A percentile compares a stretch with the other conserved stretches of the same genome.
These are phyloP conservation scores for Stemphylium lycopersici DNA, from an alignment of 2,329 filamentous ascomycete genomes.

Conservation along the genomic window DNA sequence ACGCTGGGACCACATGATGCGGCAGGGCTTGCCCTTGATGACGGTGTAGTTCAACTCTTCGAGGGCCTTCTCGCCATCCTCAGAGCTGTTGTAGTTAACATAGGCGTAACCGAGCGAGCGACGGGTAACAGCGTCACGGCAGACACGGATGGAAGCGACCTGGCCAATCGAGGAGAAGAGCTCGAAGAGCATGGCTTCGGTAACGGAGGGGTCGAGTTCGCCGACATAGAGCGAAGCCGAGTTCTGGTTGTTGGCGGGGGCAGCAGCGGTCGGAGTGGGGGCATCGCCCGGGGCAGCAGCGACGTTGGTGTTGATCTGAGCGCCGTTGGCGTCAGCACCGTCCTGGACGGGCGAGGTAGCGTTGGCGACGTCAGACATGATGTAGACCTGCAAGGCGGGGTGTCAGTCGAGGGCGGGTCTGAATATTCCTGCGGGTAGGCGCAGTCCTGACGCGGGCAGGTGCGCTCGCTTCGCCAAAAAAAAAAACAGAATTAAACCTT, in stretches of 20 bases:
- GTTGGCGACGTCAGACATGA: slow-evolving; percentile 54
- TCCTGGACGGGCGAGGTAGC: slow-evolving; percentile 66
- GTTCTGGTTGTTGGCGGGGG: slow-evolving; percentile 77
- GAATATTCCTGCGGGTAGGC: slow-evolving; percentile 33
- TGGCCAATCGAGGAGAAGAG: slow-evolving; percentile 99
- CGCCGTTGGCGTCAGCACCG: slow-evolving; percentile 70
- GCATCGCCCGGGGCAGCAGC: slow-evolving; percentile 67
- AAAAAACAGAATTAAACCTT: slow-evolving; percentile 31
- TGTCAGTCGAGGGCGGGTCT: slow-evolving; percentile 29
- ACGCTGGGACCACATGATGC: slow-evolving; percentile 99
- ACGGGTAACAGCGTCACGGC: slow-evolving; percentile 97
- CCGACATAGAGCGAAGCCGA: slow-evolving; percentile 98
- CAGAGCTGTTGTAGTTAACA: slow-evolving; percentile 99
- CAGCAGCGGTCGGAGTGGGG: slow-evolving; percentile 72
- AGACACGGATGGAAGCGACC: slow-evolving; percentile 98
- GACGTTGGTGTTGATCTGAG: slow-evolving; percentile 75
- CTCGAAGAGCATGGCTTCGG: slow-evolving; percentile 99
- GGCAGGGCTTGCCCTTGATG: slow-evolving; percentile 98
- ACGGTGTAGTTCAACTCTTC: slow-evolving; percentile 99
- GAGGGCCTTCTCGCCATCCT: slow-evolving; percentile 95
- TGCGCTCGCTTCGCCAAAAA: slow-evolving; percentile 43
- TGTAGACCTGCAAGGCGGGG: slow-evolving; percentile 29
- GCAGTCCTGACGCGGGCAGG: slow-evolving; percentile 36
- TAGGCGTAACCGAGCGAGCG: slow-evolving; percentile 99
- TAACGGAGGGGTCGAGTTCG: slow-evolving; percentile 96